These are phyloP conservation scores for Filobasidium uniguttulatum DNA, from an alignment of 1,284 basidiomycete genomes.

Conservation along the genomic window DNA sequence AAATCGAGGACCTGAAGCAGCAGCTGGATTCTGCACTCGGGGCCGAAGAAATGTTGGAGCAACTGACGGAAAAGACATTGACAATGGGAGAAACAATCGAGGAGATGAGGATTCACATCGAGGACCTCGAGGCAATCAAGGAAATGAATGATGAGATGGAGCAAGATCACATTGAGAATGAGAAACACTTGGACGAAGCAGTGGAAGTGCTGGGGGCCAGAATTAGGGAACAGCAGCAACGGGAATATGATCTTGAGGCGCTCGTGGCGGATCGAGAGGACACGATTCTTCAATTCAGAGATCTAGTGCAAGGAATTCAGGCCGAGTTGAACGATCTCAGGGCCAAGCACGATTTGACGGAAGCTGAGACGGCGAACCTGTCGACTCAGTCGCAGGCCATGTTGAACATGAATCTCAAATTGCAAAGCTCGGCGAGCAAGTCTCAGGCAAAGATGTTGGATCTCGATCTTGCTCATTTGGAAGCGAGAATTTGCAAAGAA, in stretches of 20 bases:
- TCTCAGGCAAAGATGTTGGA: conserved; percentile 78
- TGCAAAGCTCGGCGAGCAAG: conserved; percentile 77
- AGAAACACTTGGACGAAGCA: conserved; percentile 81
- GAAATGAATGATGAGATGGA: conserved; percentile 95
- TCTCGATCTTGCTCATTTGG: conserved; percentile 66
- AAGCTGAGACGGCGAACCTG: conserved; percentile 60
- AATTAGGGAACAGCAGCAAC: conserved; percentile 52
- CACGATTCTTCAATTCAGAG: conserved; percentile 80
- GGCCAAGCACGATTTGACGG: conserved; percentile 66
- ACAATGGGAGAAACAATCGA: conserved; percentile 90
- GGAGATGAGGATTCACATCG: conserved; percentile 86
- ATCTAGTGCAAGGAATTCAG: conserved; percentile 70
- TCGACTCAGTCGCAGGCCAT: conserved; percentile 63
- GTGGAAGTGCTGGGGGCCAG: conserved; percentile 58
- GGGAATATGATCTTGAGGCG: conserved; percentile 58
- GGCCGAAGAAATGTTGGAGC: conserved; percentile 90
- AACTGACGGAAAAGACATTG: conserved; percentile 87
- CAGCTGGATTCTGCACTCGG: conserved; percentile 92
- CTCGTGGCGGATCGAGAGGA: conserved; percentile 67
- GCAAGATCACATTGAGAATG: conserved; percentile 88
- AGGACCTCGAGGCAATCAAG: conserved; percentile 88
- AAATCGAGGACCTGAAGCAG: conserved; percentile 83
- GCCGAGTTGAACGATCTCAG: conserved; percentile 71
- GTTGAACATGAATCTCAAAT: conserved; percentile 80
- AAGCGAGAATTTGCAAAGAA: conserved; percentile 65